Percentiles rank a stretch among this genome's conserved stretches.
These are phyloP conservation scores for Harrya chromipes DNA, from an alignment of 768 basidiomycete species.

Conservation along the genomic window DNA sequence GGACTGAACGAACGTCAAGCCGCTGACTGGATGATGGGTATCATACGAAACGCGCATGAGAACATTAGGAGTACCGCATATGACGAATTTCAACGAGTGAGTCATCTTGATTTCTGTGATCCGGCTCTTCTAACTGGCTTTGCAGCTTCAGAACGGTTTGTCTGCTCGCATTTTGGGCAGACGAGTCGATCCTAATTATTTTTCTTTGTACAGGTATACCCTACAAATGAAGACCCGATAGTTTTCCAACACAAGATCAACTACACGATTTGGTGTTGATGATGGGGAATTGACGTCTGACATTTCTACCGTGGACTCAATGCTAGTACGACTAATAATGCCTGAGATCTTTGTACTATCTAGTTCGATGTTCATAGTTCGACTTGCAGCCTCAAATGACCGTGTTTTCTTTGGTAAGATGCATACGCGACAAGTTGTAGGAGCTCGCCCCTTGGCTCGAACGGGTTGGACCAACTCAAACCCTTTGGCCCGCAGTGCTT, in stretches of 20 bases:
- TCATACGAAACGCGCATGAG: constrained; percentile 91
- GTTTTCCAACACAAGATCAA: not conserved
- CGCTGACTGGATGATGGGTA: constrained; percentile 88
- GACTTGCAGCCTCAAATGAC: not conserved
- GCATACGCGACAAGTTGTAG: too few relatives aligned
- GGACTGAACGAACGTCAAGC: constrained; percentile 85
- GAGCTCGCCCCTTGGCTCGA: too few relatives aligned
- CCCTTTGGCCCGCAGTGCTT: too few relatives aligned
- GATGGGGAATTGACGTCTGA: not conserved
- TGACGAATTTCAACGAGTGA: constrained; percentile 90
- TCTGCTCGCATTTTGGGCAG: not conserved
- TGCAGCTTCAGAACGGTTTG: constrained; percentile 48
- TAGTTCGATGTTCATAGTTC: not conserved
- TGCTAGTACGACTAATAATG: not conserved
- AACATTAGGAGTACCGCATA: constrained; percentile 92
- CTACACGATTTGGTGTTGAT: not conserved
- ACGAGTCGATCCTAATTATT: not conserved
- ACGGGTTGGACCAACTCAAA: too few relatives aligned
- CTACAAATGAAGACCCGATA: constrained; percentile 20
- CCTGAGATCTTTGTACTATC: not conserved
- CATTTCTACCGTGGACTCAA: not conserved
- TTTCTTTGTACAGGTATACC: constrained; percentile 26
- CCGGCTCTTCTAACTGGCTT: constrained; percentile 3
- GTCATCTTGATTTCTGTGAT: constrained; percentile 21
- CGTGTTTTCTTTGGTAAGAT: too few relatives aligned